Percentiles rank a stretch among this genome's conserved stretches.
Conservation (phyloP, 176 grass and related monocot species). For the maize (Zea mays) region DNA sequence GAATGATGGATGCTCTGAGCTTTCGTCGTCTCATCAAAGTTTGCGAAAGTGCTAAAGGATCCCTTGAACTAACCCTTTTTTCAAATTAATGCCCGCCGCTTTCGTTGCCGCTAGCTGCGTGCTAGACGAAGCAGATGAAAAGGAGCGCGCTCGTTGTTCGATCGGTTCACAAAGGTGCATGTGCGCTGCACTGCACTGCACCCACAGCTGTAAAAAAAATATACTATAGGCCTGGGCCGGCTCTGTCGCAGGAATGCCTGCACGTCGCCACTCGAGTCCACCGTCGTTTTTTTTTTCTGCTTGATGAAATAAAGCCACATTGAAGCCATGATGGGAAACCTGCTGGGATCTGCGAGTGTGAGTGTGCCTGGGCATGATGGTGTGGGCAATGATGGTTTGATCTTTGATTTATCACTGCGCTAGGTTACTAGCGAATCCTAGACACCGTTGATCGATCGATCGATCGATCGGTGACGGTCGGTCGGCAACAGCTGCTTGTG, state of each 20-base stretch:
- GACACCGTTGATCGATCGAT: background rate
- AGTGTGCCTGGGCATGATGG: slow-evolving; percentile 34
- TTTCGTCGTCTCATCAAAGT: slow-evolving; percentile 39
- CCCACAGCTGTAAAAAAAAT: background rate
- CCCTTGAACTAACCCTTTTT: slow-evolving; percentile 32
- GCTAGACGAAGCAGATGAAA: slow-evolving; percentile 34
- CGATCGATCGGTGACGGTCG: too few species aligned
- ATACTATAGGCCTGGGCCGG: background rate
- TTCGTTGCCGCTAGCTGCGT: slow-evolving; percentile 19
- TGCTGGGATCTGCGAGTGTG: background rate
- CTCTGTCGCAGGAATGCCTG: background rate
- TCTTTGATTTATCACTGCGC: background rate
- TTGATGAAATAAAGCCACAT: slow-evolving; percentile 25
- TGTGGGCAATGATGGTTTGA: slow-evolving; percentile 8
- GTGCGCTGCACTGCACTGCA: background rate
- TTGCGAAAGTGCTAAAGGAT: slow-evolving; percentile 44
- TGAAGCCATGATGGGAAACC: slow-evolving; percentile 29
- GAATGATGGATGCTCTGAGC: slow-evolving; percentile 21
- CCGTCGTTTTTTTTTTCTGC: slow-evolving; percentile 32
- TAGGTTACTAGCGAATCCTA: slow-evolving; percentile 11
- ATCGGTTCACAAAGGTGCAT: background rate
- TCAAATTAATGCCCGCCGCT: slow-evolving; percentile 20
- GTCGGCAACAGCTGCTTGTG: too few species aligned
- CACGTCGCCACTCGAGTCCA: slow-evolving; percentile 20
- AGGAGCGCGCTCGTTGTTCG: slow-evolving; percentile 30